A percentile compares a stretch with the other conserved stretches of the same genome.
These are phyloP conservation scores for Candida silvatica DNA, from an alignment of 805 yeast species.

Conservation along the genomic window DNA sequence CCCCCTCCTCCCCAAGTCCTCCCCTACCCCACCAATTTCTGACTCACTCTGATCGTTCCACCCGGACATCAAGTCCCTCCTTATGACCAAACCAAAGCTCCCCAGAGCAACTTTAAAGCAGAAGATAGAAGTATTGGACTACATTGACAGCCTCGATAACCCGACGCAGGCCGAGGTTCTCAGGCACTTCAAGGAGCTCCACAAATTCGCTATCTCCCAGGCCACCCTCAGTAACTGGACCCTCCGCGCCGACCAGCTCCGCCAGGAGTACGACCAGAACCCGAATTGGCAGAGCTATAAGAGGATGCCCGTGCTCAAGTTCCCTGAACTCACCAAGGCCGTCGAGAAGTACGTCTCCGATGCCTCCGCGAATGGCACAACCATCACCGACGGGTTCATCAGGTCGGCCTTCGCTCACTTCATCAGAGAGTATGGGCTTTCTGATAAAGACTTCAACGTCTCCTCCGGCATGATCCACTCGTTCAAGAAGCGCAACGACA, in stretches of 20 bases:
- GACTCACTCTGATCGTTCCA: not conserved
- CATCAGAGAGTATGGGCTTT: constrained; percentile 15
- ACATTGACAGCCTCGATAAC: constrained; percentile 23
- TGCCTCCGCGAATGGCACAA: constrained; percentile 8
- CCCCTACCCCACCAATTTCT: not conserved
- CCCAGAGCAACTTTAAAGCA: constrained; percentile 25
- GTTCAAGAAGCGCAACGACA: constrained; percentile 23
- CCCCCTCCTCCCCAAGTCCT: not conserved
- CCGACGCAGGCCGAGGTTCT: constrained; percentile 20
- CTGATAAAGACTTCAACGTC: constrained; percentile 15
- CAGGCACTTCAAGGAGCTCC: constrained; percentile 14
- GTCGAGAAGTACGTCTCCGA: constrained; percentile 21
- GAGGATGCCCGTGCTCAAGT: constrained; percentile 24
- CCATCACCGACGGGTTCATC: constrained; percentile 21
- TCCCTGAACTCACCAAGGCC: constrained; percentile 24
- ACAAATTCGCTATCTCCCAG: constrained; percentile 24
- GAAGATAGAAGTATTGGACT: constrained; percentile 26
- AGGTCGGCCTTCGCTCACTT: constrained; percentile 10
- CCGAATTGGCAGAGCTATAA: constrained; percentile 22
- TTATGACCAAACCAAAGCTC: constrained; percentile 10
- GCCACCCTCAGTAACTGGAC: constrained; percentile 29
- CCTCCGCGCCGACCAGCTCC: constrained; percentile 15
- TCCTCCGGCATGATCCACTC: constrained; percentile 27
- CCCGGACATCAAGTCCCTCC: not conserved
- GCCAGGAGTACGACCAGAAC: constrained; percentile 15